phyloP scores from a whole-genome alignment of 1,284 basidiomycete species.

The Puccinia polysora region DNA sequence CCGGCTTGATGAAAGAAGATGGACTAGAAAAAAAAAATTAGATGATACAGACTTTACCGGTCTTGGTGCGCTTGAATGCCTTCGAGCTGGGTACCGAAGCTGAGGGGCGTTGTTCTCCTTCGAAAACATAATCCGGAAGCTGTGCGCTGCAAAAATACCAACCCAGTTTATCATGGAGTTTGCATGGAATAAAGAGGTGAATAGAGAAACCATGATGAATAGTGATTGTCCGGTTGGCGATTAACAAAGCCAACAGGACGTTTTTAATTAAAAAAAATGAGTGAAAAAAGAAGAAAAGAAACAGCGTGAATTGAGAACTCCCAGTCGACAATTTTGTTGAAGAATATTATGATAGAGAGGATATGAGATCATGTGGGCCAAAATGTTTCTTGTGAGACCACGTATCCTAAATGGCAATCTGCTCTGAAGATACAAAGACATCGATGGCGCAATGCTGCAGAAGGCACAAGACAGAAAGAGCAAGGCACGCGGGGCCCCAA shows the following conservation, averaged over 20 bases:
- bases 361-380: too few species aligned
- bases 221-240: slow-evolving; percentile 8
- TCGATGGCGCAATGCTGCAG: too few species aligned
- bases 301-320: slow-evolving; percentile 14
- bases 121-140: slow-evolving; percentile 77
- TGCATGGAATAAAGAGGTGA: slow-evolving; percentile 4
- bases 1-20: background rate
- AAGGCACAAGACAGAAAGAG: too few species aligned
- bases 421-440: too few species aligned
- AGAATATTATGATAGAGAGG: too few species aligned
- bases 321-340: slow-evolving; percentile 23
- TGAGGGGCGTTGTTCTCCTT: slow-evolving; percentile 68
- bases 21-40: slow-evolving; percentile 16
- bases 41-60: slow-evolving; percentile 61
- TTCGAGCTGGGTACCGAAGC: slow-evolving; percentile 54
- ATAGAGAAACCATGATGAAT: slow-evolving; percentile 3
- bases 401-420: too few species aligned
- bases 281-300: slow-evolving; percentile 5
- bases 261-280: background rate
- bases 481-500: too few species aligned
- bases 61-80: slow-evolving; percentile 64
- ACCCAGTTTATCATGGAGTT: slow-evolving; percentile 5
- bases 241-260: slow-evolving; percentile 42
- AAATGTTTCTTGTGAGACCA: too few species aligned
- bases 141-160: slow-evolving; percentile 58